Percentiles rank a stretch among this genome's conserved stretches.
Evolutionary conservation across 257 asterid genomes (phyloP).

Genomic region (Salvia rosmarinus): DNA sequence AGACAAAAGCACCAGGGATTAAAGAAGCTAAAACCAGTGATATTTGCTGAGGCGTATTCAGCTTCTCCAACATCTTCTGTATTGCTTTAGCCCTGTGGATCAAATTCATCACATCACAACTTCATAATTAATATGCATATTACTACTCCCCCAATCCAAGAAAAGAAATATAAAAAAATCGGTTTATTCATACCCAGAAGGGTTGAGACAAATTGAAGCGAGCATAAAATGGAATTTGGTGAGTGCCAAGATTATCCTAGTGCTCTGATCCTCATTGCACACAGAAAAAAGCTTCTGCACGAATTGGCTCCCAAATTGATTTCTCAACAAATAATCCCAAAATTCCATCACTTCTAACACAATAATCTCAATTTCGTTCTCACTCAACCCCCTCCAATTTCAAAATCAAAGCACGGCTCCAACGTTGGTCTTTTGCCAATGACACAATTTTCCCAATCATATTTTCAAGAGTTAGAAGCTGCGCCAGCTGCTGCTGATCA

Average conservation of each 20-base stretch:
- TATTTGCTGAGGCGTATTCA: constrained; percentile 57
- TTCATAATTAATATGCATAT: background rate
- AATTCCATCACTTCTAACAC: constrained; percentile 43
- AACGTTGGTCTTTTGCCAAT: constrained; percentile 47
- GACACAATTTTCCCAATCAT: constrained; percentile 49
- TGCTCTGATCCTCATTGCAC: constrained; percentile 71
- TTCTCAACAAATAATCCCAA: constrained; percentile 50
- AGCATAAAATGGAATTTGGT: constrained; percentile 42
- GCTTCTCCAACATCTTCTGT: constrained; percentile 59
- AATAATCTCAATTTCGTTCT: constrained; percentile 46
- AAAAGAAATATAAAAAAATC: background rate
- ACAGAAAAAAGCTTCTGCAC: constrained; percentile 56
- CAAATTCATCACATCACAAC: background rate
- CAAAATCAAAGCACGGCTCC: constrained; percentile 46
- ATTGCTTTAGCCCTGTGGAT: constrained; percentile 58
- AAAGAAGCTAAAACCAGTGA: constrained; percentile 48
- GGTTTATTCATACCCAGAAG: constrained; percentile 57
- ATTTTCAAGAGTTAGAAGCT: constrained; percentile 33
- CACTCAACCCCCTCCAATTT: constrained; percentile 46
- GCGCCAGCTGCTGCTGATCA: constrained; percentile 18
- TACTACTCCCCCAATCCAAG: background rate
- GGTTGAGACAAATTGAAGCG: constrained; percentile 46
- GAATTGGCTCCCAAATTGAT: constrained; percentile 63
- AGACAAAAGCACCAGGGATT: constrained; percentile 45
- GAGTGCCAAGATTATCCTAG: constrained; percentile 49